Percentiles rank a stretch among this genome's conserved stretches.
phyloP scores from a whole-genome alignment of 2,329 filamentous ascomycete genomes.

The Fusarium multiceps region DNA sequence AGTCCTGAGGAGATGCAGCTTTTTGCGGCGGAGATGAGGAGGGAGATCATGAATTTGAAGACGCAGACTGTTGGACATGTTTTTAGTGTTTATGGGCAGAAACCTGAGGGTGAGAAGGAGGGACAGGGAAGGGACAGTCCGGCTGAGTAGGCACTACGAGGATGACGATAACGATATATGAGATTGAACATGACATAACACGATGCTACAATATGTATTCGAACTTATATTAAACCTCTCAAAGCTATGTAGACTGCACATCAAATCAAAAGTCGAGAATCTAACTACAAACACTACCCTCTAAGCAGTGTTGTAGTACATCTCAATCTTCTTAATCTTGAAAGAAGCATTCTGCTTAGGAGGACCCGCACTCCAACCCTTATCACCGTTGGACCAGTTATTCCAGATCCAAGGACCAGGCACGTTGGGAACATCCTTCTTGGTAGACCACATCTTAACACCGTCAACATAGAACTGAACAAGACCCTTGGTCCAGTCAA shows the following conservation, averaged over 20 bases:
- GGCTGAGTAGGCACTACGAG: neutral
- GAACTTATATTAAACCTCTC: neutral
- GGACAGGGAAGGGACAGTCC: accelerated
- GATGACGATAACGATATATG: too few species aligned
- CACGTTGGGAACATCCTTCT: slow-evolving; percentile 40
- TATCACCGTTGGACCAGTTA: slow-evolving; percentile 50
- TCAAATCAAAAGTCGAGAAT: accelerated
- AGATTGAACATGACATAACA: too few species aligned
- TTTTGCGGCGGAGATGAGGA: slow-evolving; percentile 40
- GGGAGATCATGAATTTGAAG: slow-evolving; percentile 23
- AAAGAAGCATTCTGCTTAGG: slow-evolving; percentile 45
- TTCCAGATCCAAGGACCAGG: slow-evolving; percentile 48
- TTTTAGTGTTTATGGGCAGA: slow-evolving; percentile 37
- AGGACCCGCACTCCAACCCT: slow-evolving; percentile 47
- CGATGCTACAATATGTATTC: too few species aligned
- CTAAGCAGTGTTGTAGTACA: slow-evolving; percentile 49
- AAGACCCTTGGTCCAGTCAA: slow-evolving; percentile 46
- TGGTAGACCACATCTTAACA: slow-evolving; percentile 42
- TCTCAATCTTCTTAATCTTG: slow-evolving; percentile 46
- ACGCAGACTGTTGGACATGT: slow-evolving; percentile 31
- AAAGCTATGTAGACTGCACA: neutral
- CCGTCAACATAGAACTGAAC: slow-evolving; percentile 47
- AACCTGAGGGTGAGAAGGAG: neutral
- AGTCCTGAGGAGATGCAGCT: slow-evolving; percentile 38
- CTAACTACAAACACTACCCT: neutral